Evolutionary conservation across 768 basidiomycete genomes (phyloP).

Genomic region (Tricholoma furcatifolium): DNA sequence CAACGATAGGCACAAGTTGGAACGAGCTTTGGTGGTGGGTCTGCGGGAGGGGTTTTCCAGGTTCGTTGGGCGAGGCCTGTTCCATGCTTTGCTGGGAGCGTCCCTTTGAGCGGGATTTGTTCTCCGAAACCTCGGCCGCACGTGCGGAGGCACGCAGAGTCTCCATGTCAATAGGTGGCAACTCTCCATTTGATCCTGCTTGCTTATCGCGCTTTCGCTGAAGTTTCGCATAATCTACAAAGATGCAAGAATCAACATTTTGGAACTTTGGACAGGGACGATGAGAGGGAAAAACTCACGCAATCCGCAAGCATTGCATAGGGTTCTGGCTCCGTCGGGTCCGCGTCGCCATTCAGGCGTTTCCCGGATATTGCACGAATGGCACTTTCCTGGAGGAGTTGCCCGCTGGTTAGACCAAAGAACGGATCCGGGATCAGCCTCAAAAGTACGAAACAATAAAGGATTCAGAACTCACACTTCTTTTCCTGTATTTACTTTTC

Average conservation of each 20-base stretch:
- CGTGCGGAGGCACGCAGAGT: conserved; percentile 71
- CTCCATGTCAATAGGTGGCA: conserved; percentile 68
- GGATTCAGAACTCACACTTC: conserved; percentile 62
- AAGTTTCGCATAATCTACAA: conserved; percentile 76
- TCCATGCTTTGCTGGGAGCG: conserved; percentile 28
- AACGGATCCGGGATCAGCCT: conserved; percentile 23
- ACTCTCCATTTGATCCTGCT: conserved; percentile 50
- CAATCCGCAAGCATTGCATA: conserved; percentile 85
- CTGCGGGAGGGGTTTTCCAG: conserved; percentile 28
- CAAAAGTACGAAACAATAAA: conserved; percentile 1
- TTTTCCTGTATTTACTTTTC: conserved; percentile 82
- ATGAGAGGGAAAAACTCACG: conserved; percentile 47
- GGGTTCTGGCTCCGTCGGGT: conserved; percentile 78
- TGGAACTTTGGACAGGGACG: neutral
- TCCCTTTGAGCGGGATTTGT: conserved; percentile 23
- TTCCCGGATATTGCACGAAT: conserved; percentile 84
- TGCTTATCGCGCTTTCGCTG: conserved; percentile 77
- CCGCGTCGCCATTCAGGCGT: conserved; percentile 89
- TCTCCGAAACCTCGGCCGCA: conserved; percentile 49
- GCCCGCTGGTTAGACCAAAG: conserved; percentile 60
- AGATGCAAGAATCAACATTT: neutral
- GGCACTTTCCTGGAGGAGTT: conserved; percentile 83
- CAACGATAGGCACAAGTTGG: conserved; percentile 44
- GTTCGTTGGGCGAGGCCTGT: conserved; percentile 29
- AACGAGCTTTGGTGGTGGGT: conserved; percentile 59